Evolutionary conservation across 2,329 filamentous ascomycete species (phyloP).

Genomic region (Aspergillus japonicus): DNA sequence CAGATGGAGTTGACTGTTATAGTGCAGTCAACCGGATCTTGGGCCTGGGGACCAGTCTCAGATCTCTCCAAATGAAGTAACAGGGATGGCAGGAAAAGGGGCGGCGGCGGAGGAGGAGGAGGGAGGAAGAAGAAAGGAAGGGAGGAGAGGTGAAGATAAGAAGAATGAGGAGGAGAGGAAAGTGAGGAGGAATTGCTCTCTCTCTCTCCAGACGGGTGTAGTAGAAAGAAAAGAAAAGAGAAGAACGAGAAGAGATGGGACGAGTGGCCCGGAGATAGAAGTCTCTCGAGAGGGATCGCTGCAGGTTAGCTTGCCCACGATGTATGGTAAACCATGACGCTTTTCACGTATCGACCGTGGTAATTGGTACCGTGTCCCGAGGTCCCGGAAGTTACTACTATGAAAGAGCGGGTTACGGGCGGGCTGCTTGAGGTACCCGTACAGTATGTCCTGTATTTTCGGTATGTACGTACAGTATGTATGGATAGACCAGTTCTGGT

Average conservation of each 20-base stretch:
- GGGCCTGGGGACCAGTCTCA: conserved; percentile 37
- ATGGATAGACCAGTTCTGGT: conserved; percentile 16
- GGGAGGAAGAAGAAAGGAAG: conserved; percentile 31
- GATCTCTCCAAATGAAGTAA: conserved; percentile 41
- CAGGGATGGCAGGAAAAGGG: conserved; percentile 28
- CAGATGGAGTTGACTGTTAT: conserved; percentile 29
- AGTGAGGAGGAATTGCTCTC: conserved; percentile 40
- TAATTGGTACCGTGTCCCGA: conserved; percentile 14
- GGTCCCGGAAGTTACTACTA: conserved; percentile 1
- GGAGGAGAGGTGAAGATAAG: conserved; percentile 34
- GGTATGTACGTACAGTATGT: neutral
- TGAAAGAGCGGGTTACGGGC: conserved; percentile 1
- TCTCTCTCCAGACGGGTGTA: conserved; percentile 45
- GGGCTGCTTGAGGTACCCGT: conserved; percentile 4
- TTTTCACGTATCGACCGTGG: conserved; percentile 17
- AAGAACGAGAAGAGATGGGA: conserved; percentile 30
- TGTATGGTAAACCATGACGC: conserved; percentile 25
- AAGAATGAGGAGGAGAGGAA: conserved; percentile 33
- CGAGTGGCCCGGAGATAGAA: conserved; percentile 28
- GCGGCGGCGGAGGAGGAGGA: conserved; percentile 6
- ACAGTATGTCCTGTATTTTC: conserved; percentile 1
- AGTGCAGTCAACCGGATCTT: conserved; percentile 28
- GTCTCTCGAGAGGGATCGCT: conserved; percentile 21
- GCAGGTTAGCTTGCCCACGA: conserved; percentile 23
- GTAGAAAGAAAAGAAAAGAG: conserved; percentile 35